Conservation (phyloP, 306 rosid species). For the Vachellia collinsii region DNA sequence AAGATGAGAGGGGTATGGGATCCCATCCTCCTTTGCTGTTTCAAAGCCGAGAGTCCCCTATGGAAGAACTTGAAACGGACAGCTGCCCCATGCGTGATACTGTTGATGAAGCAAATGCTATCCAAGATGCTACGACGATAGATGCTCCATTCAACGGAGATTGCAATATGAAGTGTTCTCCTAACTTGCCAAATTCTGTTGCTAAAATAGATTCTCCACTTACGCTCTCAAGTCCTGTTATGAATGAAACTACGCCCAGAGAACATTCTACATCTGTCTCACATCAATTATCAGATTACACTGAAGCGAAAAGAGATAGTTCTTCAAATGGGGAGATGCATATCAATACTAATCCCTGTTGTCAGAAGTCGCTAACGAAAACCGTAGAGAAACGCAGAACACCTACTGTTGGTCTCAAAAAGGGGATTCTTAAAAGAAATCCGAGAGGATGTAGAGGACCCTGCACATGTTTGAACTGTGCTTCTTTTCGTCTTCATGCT, state of each 20-base stretch:
- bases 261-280: conserved; percentile 36
- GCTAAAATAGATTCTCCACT: conserved; percentile 35
- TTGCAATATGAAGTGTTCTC: conserved; percentile 39
- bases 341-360: conserved; percentile 35
- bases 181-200: conserved; percentile 27
- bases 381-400: conserved; percentile 27
- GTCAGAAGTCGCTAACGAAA: conserved; percentile 35
- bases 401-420: conserved; percentile 31
- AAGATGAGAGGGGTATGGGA: conserved; percentile 14
- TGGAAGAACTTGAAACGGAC: conserved; percentile 10
- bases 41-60: conserved; percentile 37
- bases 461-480: conserved; percentile 85
- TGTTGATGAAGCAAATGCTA: conserved; percentile 40
- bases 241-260: conserved; percentile 27
- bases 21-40: conserved; percentile 30
- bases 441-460: conserved; percentile 92
- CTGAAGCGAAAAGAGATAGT: conserved; percentile 35
- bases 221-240: conserved; percentile 24
- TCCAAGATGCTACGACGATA: conserved; percentile 17
- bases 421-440: conserved; percentile 71
- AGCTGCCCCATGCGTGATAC: conserved; percentile 17
- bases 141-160: conserved; percentile 38
- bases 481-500: conserved; percentile 78
- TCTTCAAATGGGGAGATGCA: conserved; percentile 40
- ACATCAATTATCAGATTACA: conserved; percentile 9